Percentiles rank a stretch among this genome's conserved stretches.
phyloP scores from a whole-genome alignment of 306 rosid species.

The Fragaria vesca region DNA sequence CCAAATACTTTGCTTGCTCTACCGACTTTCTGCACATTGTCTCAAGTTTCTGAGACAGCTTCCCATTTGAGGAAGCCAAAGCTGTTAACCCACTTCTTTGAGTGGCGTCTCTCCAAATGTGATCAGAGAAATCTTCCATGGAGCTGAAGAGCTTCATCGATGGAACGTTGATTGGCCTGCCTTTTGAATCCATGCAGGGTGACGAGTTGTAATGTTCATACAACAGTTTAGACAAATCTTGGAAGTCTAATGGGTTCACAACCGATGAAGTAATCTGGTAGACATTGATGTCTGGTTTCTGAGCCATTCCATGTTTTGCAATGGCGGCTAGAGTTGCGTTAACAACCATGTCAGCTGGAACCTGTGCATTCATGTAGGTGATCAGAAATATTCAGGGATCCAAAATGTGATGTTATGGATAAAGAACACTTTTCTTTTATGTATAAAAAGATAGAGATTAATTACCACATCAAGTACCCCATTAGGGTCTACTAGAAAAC shows the following conservation, averaged over 20 bases:
- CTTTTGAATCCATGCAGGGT: conserved; percentile 67
- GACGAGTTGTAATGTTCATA: conserved; percentile 70
- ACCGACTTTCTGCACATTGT: conserved; percentile 71
- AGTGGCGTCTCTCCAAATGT: conserved; percentile 73
- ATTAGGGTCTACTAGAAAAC: conserved; percentile 82
- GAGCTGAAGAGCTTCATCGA: conserved; percentile 77
- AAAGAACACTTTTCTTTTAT: neutral
- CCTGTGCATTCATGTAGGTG: conserved; percentile 41
- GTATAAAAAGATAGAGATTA: neutral
- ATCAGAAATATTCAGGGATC: neutral
- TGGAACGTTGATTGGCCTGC: conserved; percentile 76
- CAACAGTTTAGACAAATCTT: conserved; percentile 56
- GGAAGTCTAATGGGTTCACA: conserved; percentile 66
- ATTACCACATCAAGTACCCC: conserved; percentile 88
- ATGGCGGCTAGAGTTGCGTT: conserved; percentile 92
- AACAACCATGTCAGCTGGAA: conserved; percentile 95
- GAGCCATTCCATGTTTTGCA: conserved; percentile 69
- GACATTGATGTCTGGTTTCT: conserved; percentile 60
- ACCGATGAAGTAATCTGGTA: conserved; percentile 92
- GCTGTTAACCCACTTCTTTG: conserved; percentile 52
- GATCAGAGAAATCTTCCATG: conserved; percentile 74
- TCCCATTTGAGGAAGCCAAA: conserved; percentile 48
- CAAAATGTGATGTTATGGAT: neutral
- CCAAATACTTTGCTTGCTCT: conserved; percentile 88
- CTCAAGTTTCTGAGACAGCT: conserved; percentile 63